Evolutionary conservation across 352 stramenopile genomes (phyloP).

Genomic region (Blastocystis sp.): DNA sequence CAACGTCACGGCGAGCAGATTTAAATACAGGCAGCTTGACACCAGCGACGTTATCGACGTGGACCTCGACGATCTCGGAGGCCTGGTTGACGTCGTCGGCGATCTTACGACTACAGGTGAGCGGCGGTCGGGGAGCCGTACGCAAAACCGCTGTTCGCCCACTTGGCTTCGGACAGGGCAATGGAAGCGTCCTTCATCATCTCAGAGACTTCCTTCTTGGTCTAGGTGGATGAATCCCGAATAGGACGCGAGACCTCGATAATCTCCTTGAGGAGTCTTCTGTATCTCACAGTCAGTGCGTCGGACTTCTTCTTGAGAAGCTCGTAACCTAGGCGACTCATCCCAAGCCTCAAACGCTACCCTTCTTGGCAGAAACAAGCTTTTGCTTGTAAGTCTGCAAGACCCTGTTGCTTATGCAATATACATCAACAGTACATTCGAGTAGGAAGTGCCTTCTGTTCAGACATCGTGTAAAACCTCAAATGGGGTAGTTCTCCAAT

Average conservation of each 20-base stretch:
- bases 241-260: constrained; percentile 73
- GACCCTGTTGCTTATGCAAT: constrained; percentile 74
- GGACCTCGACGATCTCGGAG: constrained; percentile 88
- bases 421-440: constrained; percentile 43
- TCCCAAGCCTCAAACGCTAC: constrained; percentile 70
- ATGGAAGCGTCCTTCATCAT: constrained; percentile 78
- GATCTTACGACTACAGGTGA: constrained; percentile 76
- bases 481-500: constrained; percentile 56
- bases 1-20: constrained; percentile 66
- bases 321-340: constrained; percentile 76
- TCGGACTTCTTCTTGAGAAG: constrained; percentile 96
- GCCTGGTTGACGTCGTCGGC: constrained; percentile 90
- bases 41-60: constrained; percentile 97
- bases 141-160: constrained; percentile 92
- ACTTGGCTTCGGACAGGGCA: constrained; percentile 94
- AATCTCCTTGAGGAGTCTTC: constrained; percentile 84
- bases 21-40: constrained; percentile 98
- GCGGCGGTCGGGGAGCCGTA: constrained; percentile 74
- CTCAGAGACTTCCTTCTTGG: constrained; percentile 75
- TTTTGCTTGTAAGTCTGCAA: constrained; percentile 82
- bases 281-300: constrained; percentile 92
- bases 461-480: constrained; percentile 65
- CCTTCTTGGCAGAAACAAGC: constrained; percentile 81
- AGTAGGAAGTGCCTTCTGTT: constrained; percentile 69
- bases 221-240: constrained; percentile 62